Conservation (phyloP, 2,329 filamentous ascomycete species). For the Scopulariopsis brevicaulis region DNA sequence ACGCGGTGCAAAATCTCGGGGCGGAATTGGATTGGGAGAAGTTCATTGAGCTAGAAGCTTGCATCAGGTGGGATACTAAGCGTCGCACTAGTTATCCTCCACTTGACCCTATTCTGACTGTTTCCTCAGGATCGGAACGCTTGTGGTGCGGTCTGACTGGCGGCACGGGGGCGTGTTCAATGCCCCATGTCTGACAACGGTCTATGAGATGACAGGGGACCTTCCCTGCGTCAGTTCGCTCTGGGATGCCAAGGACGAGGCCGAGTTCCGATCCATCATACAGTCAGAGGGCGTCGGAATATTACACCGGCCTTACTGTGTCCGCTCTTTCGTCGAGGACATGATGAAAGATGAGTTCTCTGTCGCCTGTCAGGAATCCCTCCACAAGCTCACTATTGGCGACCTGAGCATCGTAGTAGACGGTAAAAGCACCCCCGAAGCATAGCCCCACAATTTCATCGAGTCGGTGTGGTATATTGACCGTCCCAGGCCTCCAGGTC, state of each 20-base stretch:
- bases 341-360: constrained; percentile 10
- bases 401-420: background rate
- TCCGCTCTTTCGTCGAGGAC: constrained; percentile 9
- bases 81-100: background rate
- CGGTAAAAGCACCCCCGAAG: background rate
- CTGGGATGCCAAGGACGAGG: constrained; percentile 12
- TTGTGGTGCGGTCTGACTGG: constrained; percentile 14
- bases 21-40: constrained; percentile 7
- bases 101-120: background rate
- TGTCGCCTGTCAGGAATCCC: background rate
- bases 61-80: constrained; percentile 8
- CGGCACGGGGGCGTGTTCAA: constrained; percentile 15
- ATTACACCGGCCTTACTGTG: background rate
- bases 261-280: constrained; percentile 9
- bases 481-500: constrained; percentile 3
- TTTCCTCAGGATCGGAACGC: constrained; percentile 9
- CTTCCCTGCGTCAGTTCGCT: constrained; percentile 12
- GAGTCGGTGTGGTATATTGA: background rate
- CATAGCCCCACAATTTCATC: background rate
- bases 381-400: background rate
- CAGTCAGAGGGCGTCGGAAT: background rate
- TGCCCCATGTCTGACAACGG: constrained; percentile 10
- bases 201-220: constrained; percentile 13
- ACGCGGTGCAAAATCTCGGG: background rate
- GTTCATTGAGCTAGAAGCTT: constrained; percentile 10